Conservation (phyloP, 129 eudicot genomes). For the Escallonia rubra region DNA sequence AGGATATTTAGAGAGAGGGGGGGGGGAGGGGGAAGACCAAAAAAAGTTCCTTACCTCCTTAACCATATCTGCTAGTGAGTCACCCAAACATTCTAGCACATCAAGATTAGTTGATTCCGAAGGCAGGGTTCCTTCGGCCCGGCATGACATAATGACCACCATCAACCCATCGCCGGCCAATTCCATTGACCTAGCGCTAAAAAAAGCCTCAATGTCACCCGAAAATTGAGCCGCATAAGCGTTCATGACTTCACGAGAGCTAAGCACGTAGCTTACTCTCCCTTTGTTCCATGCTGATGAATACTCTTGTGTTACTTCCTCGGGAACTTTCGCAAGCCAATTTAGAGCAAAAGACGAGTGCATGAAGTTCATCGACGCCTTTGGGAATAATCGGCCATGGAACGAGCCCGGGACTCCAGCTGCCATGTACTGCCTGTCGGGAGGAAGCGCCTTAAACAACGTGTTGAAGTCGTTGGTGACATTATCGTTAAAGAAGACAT, state of each 20-base stretch:
- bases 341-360: conserved; percentile 12
- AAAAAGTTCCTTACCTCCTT: background rate
- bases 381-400: conserved; percentile 14
- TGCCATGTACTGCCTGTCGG: conserved; percentile 4
- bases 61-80: conserved; percentile 5
- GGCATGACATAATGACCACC: background rate
- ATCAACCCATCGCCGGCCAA: background rate
- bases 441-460: conserved; percentile 10
- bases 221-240: conserved; percentile 1
- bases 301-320: background rate
- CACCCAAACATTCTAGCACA: background rate
- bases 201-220: background rate
- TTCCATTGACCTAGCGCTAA: background rate
- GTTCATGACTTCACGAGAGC: conserved; percentile 2
- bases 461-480: conserved; percentile 11
- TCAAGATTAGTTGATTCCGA: background rate
- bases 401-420: conserved; percentile 26
- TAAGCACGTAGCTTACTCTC: background rate
- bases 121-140: background rate
- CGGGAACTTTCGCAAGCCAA: conserved; percentile 16
- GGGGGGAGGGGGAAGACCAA: too few relatives aligned
- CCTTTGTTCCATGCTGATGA: conserved; percentile 6
- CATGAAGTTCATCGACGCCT: conserved; percentile 11
- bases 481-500: conserved; percentile 2
- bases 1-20: too few relatives aligned